Evolutionary conservation across 2,329 filamentous ascomycete species (phyloP).

Genomic region (Aspergillus quadricinctus): DNA sequence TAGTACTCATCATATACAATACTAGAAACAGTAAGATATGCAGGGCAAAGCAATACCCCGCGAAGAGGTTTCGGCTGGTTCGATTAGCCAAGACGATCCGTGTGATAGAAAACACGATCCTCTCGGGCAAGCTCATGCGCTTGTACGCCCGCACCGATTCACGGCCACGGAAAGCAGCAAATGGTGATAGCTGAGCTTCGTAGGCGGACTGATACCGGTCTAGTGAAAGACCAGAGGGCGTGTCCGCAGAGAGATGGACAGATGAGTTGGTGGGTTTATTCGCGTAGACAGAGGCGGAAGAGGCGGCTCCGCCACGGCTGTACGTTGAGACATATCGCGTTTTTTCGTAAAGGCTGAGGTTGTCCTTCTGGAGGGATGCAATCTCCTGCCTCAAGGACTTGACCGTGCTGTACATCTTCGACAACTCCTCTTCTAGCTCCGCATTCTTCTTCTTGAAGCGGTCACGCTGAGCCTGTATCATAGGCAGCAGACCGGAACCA

Average conservation of each 20-base stretch:
- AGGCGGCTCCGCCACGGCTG: constrained; percentile 62
- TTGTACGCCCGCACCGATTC: constrained; percentile 88
- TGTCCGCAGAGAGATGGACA: constrained; percentile 57
- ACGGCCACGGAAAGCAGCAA: constrained; percentile 90
- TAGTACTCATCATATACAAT: constrained; percentile 75
- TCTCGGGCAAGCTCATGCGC: constrained; percentile 86
- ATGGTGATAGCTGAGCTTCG: constrained; percentile 91
- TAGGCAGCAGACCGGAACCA: constrained; percentile 85
- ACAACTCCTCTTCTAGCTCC: constrained; percentile 85
- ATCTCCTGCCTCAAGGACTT: constrained; percentile 87
- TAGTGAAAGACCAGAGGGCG: constrained; percentile 61
- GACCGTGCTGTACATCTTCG: constrained; percentile 74
- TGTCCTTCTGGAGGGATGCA: constrained; percentile 89
- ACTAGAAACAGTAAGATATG: constrained; percentile 84
- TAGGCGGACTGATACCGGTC: constrained; percentile 90
- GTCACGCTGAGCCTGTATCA: constrained; percentile 97
- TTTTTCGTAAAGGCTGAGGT: constrained; percentile 94
- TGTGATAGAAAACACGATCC: constrained; percentile 85
- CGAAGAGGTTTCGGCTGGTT: constrained; percentile 89
- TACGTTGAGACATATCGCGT: constrained; percentile 94
- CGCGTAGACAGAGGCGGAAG: constrained; percentile 58
- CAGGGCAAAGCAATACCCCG: constrained; percentile 80
- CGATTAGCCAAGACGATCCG: constrained; percentile 85
- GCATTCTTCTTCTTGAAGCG: constrained; percentile 95
- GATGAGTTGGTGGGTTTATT: constrained; percentile 73